Evolutionary conservation across 352 stramenopile genomes (phyloP).

Genomic region (Phytophthora vignae): DNA sequence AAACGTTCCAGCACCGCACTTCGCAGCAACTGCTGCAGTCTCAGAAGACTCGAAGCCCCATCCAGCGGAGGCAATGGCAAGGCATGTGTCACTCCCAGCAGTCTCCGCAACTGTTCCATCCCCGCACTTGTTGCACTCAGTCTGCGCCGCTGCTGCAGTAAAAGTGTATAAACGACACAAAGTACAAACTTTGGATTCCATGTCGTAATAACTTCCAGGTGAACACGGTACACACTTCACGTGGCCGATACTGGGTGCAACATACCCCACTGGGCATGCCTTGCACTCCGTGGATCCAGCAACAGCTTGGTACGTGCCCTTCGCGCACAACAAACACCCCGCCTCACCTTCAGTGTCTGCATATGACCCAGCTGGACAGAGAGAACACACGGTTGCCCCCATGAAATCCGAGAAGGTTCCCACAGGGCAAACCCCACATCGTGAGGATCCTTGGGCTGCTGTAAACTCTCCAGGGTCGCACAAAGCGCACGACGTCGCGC

Average conservation of each 20-base stretch:
- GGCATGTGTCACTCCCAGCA: conserved; percentile 38
- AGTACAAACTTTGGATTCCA: conserved; percentile 30
- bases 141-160: conserved; percentile 25
- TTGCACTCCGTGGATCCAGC: conserved; percentile 39
- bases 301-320: conserved; percentile 47
- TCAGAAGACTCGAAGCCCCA: conserved; percentile 18
- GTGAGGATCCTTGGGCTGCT: conserved; percentile 25
- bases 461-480: conserved; percentile 58
- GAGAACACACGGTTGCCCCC: conserved; percentile 20
- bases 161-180: conserved; percentile 51
- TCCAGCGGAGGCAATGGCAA: conserved; percentile 28
- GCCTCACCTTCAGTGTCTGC: conserved; percentile 44
- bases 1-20: conserved; percentile 49
- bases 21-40: not conserved
- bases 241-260: conserved; percentile 48
- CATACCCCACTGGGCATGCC: conserved; percentile 46
- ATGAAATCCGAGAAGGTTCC: conserved; percentile 40
- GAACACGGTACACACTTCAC: conserved; percentile 47
- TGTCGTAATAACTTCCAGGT: conserved; percentile 51
- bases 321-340: conserved; percentile 56
- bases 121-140: conserved; percentile 41
- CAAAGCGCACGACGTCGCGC: conserved; percentile 40
- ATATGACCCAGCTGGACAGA: conserved; percentile 45
- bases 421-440: conserved; percentile 37
- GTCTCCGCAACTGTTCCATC: conserved; percentile 42